Evolutionary conservation across 345 rosid genomes (phyloP), one percentile per base, ranked within the genome.

Genomic region (Sisymbrium irio): DNA sequence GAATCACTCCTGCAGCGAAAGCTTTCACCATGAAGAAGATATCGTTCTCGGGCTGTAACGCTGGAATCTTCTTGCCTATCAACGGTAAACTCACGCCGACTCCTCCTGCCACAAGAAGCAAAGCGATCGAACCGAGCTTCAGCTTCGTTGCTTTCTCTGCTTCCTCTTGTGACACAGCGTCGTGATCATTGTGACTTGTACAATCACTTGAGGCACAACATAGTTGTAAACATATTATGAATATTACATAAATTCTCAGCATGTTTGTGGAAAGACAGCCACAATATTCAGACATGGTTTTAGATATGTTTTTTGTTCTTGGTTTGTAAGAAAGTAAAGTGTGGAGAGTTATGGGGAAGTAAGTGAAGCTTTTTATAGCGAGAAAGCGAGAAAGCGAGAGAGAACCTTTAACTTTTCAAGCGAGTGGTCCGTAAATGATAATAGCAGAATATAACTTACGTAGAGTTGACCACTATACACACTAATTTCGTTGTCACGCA

Each of bases 1-100:
- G 66, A n/a, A 85, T 85, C 40, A 85, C 86, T 1, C 89, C 87
- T 13, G 75, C 89, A 0, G 87, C 85, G 7, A 81, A 83, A 11
- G 89, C 84, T 65, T 83, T 85, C 44, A 83, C 71, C 63, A 83
- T 37, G 44, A 85, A 82, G 71, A 82, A 82, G 0, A 79, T 49
- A 42, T 79, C 65, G 11, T 75, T 79, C 15, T 77, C 83, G 11
- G 87, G 80, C 22, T 67, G 72, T 49, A 75, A 64, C 50, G 79
- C 75, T 18, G 76, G 79, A 9, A 79, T 68, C 66, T 49, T 78
- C 17, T 74, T 73, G 17, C 75, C 82, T 7, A 73, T n/a, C 49
- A 74, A 53, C n/a, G 82, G 82, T 17, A 78, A 14, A 55, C 74
- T 72, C 65, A 78, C 81, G 13, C 81, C 81, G 3, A 73, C 11